Evolutionary conservation across 192 early-diverging fungal genomes (phyloP).

Genomic region (Cetraspora pellucida): DNA sequence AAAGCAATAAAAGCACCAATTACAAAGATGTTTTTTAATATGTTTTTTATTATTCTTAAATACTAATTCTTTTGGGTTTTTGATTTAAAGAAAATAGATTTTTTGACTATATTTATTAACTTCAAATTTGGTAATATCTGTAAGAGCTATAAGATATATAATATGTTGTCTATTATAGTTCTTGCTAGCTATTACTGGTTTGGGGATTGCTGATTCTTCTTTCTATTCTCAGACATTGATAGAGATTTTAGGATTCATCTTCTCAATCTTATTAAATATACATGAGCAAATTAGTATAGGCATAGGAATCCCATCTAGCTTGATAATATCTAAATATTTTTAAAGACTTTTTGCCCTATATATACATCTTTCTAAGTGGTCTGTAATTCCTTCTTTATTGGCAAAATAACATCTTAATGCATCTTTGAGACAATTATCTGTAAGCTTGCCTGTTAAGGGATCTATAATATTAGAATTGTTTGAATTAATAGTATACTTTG

Average conservation of each 20-base stretch:
- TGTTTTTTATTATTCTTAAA: not conserved
- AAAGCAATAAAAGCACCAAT: not conserved
- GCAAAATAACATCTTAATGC: no score
- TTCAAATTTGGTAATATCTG: not conserved
- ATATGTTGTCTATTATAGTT: not conserved
- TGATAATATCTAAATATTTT: no score
- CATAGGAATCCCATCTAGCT: no score
- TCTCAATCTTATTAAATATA: no score
- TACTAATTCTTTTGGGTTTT: conserved; percentile 12
- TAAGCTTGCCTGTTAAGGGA: no score
- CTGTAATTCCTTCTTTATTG: no score
- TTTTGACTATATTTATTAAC: not conserved
- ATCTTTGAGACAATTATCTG: no score
- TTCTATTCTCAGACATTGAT: not conserved
- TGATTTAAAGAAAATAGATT: not conserved
- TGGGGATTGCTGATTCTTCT: not conserved
- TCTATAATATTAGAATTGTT: no score
- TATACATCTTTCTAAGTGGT: no score
- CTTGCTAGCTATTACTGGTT: not conserved
- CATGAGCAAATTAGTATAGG: no score
- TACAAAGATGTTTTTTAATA: not conserved
- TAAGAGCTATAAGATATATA: not conserved
- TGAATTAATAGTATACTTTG: no score
- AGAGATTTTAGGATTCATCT: not conserved
- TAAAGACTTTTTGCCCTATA: no score